A percentile compares a stretch with the other conserved stretches of the same genome.
Evolutionary conservation across 129 eudicot genomes (phyloP).

Genomic region (Apium graveolens): DNA sequence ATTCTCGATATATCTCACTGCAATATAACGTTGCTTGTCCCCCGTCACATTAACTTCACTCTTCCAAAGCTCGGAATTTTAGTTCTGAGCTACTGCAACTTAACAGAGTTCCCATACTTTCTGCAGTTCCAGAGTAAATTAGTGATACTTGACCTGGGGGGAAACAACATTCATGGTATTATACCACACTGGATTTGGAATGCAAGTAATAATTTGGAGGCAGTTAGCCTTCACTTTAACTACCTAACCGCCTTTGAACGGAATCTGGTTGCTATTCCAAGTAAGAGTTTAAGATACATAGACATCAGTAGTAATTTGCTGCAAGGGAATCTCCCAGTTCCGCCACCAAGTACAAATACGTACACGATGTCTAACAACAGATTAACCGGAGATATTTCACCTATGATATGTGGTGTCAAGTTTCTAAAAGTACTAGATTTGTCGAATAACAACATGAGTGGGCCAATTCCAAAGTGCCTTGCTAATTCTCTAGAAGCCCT

Average conservation of each 20-base stretch:
- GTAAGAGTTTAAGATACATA: not conserved
- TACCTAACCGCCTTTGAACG: not conserved
- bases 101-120: conserved; percentile 1
- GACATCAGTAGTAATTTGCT: not conserved
- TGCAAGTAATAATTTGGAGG: not conserved
- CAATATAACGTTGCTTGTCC: not conserved
- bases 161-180: not conserved
- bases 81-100: not conserved
- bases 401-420: not conserved
- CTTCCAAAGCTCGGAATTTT: not conserved
- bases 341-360: not conserved
- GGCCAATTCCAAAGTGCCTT: conserved; percentile 13
- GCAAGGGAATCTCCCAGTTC: not conserved
- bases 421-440: not conserved
- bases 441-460: conserved; percentile 11
- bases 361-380: not conserved
- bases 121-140: not conserved
- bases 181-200: conserved; percentile 8
- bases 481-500: conserved; percentile 2
- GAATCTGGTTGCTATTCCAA: not conserved
- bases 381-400: not conserved
- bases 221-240: not conserved
- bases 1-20: not conserved
- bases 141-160: not conserved
- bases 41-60: conserved; percentile 8